phyloP scores from a whole-genome alignment of 2,329 filamentous ascomycete genomes.

The Esteya vermicola region DNA sequence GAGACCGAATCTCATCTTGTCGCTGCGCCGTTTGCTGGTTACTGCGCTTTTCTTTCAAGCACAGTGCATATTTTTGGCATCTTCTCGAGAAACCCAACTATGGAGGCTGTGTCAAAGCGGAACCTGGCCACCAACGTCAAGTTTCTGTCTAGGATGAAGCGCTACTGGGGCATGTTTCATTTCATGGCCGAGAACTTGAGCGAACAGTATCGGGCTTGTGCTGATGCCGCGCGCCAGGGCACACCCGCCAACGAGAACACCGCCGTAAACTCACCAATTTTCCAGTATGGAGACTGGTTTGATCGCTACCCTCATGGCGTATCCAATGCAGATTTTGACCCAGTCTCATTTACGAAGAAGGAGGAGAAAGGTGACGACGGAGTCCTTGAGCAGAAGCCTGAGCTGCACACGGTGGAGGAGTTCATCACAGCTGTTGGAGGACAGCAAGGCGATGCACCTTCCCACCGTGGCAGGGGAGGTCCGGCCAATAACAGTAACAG shows the following conservation, averaged over 20 bases:
- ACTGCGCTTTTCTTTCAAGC: slow-evolving; percentile 84
- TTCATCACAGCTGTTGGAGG: slow-evolving; percentile 74
- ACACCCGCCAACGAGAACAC: slow-evolving; percentile 32
- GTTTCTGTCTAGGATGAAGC: slow-evolving; percentile 89
- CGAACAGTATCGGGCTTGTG: slow-evolving; percentile 71
- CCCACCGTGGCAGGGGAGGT: neutral
- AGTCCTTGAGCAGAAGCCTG: slow-evolving; percentile 70
- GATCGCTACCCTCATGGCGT: slow-evolving; percentile 88
- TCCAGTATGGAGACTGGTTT: slow-evolving; percentile 98
- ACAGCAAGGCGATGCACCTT: slow-evolving; percentile 27
- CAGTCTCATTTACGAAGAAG: slow-evolving; percentile 50
- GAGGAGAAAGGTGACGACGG: slow-evolving; percentile 78
- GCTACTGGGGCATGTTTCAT: slow-evolving; percentile 97
- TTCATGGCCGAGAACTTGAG: slow-evolving; percentile 91
- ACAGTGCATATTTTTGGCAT: slow-evolving; percentile 91
- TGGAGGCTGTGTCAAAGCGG: slow-evolving; percentile 67
- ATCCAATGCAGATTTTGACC: slow-evolving; percentile 69
- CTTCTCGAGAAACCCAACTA: slow-evolving; percentile 65
- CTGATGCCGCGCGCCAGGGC: slow-evolving; percentile 64
- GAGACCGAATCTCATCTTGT: slow-evolving; percentile 70
- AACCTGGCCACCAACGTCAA: slow-evolving; percentile 80
- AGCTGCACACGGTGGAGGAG: slow-evolving; percentile 87
- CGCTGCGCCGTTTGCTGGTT: slow-evolving; percentile 84
- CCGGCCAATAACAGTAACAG: slow-evolving; percentile 12
- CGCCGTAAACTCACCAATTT: slow-evolving; percentile 43